These are phyloP conservation scores for Sphaerulina musiva DNA, from an alignment of 2,329 filamentous ascomycete species.

Conservation along the genomic window DNA sequence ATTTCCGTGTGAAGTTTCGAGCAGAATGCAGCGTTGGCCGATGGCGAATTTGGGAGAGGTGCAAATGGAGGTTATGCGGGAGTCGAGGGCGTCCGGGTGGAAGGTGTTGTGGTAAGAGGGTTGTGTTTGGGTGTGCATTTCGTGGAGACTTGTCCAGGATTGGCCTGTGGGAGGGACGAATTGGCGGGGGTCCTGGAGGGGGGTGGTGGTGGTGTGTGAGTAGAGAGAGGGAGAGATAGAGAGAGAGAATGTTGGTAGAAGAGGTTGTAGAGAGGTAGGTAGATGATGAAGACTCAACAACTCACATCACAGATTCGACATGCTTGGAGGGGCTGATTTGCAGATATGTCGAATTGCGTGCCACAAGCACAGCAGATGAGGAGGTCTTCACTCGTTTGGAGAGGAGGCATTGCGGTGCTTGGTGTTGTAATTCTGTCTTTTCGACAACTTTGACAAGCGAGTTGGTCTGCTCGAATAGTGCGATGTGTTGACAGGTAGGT, in stretches of 20 bases:
- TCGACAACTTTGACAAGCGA: too few species aligned
- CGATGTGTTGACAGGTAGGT: too few species aligned
- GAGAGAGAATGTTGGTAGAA: too few species aligned
- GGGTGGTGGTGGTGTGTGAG: too few species aligned
- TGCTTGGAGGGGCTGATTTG: constrained; percentile 44
- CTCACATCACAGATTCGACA: constrained; percentile 68
- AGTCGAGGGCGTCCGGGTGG: constrained; percentile 42
- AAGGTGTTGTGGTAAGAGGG: constrained; percentile 32
- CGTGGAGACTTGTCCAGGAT: constrained; percentile 55
- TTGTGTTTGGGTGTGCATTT: constrained; percentile 18
- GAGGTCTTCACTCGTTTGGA: constrained; percentile 31
- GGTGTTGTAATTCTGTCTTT: too few species aligned
- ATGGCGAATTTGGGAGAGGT: constrained; percentile 56
- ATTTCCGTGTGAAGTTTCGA: constrained; percentile 61
- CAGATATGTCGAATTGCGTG: constrained; percentile 57
- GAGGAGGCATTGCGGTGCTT: too few species aligned
- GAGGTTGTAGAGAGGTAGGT: background rate
- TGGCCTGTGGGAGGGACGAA: constrained; percentile 61
- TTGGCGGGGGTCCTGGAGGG: constrained; percentile 53
- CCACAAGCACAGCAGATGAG: constrained; percentile 64
- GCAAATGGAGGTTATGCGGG: constrained; percentile 40
- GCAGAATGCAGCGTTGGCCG: constrained; percentile 65
- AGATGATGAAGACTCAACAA: background rate
- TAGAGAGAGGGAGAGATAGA: background rate
- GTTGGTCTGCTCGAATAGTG: too few species aligned